phyloP scores from a whole-genome alignment of 2,329 filamentous ascomycete species.

The Scopulariopsis brevicaulis region DNA sequence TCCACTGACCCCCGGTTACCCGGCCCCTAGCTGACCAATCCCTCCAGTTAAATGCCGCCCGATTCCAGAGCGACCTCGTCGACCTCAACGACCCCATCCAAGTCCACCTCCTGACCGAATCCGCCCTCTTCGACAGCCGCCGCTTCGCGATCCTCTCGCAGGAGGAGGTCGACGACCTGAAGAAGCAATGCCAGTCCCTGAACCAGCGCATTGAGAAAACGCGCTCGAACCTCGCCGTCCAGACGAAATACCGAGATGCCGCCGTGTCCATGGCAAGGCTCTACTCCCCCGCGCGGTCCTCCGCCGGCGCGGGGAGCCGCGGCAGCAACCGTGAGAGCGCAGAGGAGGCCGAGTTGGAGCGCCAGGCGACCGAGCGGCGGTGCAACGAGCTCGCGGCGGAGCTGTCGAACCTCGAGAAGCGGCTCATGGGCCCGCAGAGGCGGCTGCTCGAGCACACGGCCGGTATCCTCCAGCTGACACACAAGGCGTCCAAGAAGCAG shows the following conservation, averaged over 20 bases:
- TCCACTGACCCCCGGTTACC: not conserved
- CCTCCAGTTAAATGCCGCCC: slow-evolving; percentile 34
- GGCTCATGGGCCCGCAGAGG: slow-evolving; percentile 62
- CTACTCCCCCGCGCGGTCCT: slow-evolving; percentile 41
- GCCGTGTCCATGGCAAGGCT: slow-evolving; percentile 76
- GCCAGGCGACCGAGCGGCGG: slow-evolving; percentile 62
- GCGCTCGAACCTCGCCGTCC: slow-evolving; percentile 72
- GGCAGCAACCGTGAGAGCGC: slow-evolving; percentile 35
- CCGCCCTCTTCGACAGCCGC: slow-evolving; percentile 79
- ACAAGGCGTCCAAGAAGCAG: slow-evolving; percentile 58
- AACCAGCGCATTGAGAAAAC: slow-evolving; percentile 70
- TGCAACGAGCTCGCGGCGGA: slow-evolving; percentile 79
- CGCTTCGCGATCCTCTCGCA: slow-evolving; percentile 77
- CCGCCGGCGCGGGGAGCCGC: slow-evolving; percentile 42
- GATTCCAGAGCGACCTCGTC: slow-evolving; percentile 45
- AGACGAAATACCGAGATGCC: slow-evolving; percentile 90
- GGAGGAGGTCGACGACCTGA: slow-evolving; percentile 83
- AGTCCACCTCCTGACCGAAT: slow-evolving; percentile 87
- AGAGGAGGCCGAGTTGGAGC: slow-evolving; percentile 61
- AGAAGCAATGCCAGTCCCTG: slow-evolving; percentile 70
- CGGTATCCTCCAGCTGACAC: slow-evolving; percentile 81
- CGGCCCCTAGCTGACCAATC: not conserved
- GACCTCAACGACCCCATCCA: slow-evolving; percentile 64
- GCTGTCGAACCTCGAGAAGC: slow-evolving; percentile 67
- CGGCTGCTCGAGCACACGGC: slow-evolving; percentile 82